Conservation (phyloP, 2,329 filamentous ascomycete species). For the Botrytis hyacinthi region DNA sequence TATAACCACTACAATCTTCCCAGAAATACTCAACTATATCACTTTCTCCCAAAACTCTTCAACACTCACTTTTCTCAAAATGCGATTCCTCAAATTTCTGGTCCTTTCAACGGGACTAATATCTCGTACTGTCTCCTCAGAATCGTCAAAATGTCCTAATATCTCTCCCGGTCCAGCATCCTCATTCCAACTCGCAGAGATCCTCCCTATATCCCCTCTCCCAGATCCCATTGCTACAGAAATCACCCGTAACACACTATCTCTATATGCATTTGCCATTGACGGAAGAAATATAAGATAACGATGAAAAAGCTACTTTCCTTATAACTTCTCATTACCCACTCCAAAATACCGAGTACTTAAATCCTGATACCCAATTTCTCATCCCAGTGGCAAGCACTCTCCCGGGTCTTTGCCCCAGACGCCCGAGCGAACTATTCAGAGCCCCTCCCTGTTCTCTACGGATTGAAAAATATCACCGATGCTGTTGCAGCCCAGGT, state of each 20-base stretch:
- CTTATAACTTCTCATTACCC: too few relatives aligned
- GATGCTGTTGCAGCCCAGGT: neutral
- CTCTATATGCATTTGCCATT: neutral
- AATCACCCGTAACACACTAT: neutral
- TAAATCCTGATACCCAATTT: neutral
- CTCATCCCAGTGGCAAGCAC: neutral
- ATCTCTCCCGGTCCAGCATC: neutral
- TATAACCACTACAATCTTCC: neutral
- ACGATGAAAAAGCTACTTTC: neutral
- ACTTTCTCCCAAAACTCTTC: fast-evolving
- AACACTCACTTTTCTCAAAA: neutral
- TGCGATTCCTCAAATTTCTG: neutral
- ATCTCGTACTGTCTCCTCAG: neutral
- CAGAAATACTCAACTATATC: neutral
- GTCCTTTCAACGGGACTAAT: neutral
- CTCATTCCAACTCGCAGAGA: neutral
- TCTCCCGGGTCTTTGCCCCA: neutral
- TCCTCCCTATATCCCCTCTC: neutral
- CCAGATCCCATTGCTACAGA: neutral
- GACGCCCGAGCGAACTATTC: slow-evolving; percentile 5
- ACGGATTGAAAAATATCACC: neutral
- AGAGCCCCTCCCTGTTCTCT: neutral
- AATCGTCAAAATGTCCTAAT: neutral
- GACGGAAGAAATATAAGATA: neutral
- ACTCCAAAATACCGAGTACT: neutral